These are phyloP conservation scores for Xerocomus nothofagi DNA, from an alignment of 1,284 basidiomycete species.

Conservation along the genomic window DNA sequence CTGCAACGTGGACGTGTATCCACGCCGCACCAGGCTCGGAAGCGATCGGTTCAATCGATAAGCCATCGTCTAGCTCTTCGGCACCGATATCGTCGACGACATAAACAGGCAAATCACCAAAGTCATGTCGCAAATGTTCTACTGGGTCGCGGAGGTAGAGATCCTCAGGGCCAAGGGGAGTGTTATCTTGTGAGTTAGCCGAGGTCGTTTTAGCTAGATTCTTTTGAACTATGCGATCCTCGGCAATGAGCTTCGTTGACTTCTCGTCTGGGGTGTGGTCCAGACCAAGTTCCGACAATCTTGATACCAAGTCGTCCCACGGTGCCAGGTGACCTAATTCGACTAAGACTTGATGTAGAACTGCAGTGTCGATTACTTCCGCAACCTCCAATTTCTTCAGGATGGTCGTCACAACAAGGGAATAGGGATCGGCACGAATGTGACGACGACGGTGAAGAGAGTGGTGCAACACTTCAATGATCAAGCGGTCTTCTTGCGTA, in stretches of 20 bases:
- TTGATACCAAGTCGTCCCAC: slow-evolving; percentile 65
- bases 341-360: slow-evolving; percentile 50
- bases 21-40: slow-evolving; percentile 64
- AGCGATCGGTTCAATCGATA: slow-evolving; percentile 74
- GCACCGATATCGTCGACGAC: slow-evolving; percentile 87
- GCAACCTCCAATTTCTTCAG: slow-evolving; percentile 53
- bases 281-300: slow-evolving; percentile 36
- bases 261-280: slow-evolving; percentile 39
- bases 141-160: slow-evolving; percentile 58
- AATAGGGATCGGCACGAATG: slow-evolving; percentile 67
- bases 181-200: slow-evolving; percentile 7
- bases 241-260: slow-evolving; percentile 31
- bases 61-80: slow-evolving; percentile 91
- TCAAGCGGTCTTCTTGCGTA: slow-evolving; percentile 57
- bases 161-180: slow-evolving; percentile 54
- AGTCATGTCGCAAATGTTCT: slow-evolving; percentile 80
- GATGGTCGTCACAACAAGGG: slow-evolving; percentile 54
- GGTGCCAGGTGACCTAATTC: slow-evolving; percentile 72
- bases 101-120: slow-evolving; percentile 79
- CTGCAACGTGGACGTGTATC: slow-evolving; percentile 93
- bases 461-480: slow-evolving; percentile 68
- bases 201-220: slow-evolving; percentile 18
- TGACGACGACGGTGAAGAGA: slow-evolving; percentile 59
- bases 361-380: slow-evolving; percentile 39
- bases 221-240: slow-evolving; percentile 37